Conservation (phyloP, 73 alveolate species). For the Paraurostyla sp. region DNA sequence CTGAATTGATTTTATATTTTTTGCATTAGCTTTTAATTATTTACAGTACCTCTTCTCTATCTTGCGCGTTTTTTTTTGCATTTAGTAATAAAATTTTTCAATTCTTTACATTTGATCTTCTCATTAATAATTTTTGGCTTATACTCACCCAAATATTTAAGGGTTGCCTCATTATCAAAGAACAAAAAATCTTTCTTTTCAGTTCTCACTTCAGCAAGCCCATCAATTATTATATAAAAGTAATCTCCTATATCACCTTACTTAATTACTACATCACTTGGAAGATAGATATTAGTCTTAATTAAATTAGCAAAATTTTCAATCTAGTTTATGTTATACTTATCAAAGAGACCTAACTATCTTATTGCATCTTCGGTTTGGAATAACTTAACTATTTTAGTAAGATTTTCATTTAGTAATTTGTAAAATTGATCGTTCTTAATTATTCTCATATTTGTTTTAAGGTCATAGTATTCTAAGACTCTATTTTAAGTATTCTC, state of each 20-base stretch:
- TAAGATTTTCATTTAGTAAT: constrained; percentile 35
- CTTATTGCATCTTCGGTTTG: constrained; percentile 35
- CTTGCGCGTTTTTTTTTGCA: background rate
- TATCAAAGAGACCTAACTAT: background rate
- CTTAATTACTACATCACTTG: constrained; percentile 67
- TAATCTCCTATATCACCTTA: constrained; percentile 66
- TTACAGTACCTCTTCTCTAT: no score
- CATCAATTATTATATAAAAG: constrained; percentile 63
- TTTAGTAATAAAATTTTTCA: background rate
- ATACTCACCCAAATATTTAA: constrained; percentile 34
- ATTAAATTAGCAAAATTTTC: constrained; percentile 45
- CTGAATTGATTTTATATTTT: background rate
- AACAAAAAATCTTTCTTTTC: constrained; percentile 54
- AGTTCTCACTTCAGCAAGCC: constrained; percentile 48
- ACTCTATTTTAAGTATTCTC: constrained; percentile 57
- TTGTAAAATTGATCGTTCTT: constrained; percentile 38
- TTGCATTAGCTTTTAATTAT: background rate
- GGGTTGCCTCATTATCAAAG: constrained; percentile 50
- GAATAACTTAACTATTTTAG: constrained; percentile 33
- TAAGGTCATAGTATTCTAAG: constrained; percentile 51
- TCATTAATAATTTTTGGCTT: background rate
- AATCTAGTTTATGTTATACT: constrained; percentile 7
- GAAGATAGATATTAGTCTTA: constrained; percentile 11
- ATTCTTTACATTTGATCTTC: background rate
- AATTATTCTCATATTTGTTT: background rate